These are phyloP conservation scores for Exserohilum turcica DNA, from an alignment of 2,329 filamentous ascomycete genomes.

Conservation along the genomic window DNA sequence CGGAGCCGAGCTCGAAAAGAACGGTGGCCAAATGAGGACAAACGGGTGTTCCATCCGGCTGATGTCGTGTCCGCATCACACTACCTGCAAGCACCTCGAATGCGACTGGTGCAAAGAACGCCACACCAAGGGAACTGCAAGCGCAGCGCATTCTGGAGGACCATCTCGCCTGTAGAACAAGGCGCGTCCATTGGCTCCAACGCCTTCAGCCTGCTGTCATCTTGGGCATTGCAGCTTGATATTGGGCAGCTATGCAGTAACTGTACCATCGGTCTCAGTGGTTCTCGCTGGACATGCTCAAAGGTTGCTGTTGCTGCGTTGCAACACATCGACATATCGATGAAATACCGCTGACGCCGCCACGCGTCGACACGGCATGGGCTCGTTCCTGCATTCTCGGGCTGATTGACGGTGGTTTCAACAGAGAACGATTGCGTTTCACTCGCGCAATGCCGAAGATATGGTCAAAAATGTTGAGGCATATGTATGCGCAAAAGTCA, in stretches of 20 bases:
- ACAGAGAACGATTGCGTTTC: not conserved
- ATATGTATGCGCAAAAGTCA: not conserved
- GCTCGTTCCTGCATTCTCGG: not conserved
- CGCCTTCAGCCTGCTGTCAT: slow-evolving; percentile 22
- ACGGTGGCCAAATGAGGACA: slow-evolving; percentile 3
- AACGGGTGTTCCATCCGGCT: not conserved
- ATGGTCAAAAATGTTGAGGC: not conserved
- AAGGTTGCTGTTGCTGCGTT: not conserved
- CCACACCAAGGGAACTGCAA: slow-evolving; percentile 2
- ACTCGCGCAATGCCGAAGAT: not conserved
- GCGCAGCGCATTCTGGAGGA: slow-evolving; percentile 21
- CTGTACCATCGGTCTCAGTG: slow-evolving; percentile 1
- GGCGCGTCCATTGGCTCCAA: slow-evolving; percentile 32
- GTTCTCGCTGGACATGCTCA: not conserved
- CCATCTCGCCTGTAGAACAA: slow-evolving; percentile 13
- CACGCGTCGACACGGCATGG: not conserved
- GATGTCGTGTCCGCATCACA: not conserved
- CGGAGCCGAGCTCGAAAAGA: not conserved
- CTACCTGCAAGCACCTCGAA: not conserved
- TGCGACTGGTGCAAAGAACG: not conserved
- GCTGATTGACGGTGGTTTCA: too few relatives aligned
- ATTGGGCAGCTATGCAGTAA: slow-evolving; percentile 24
- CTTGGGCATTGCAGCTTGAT: slow-evolving; percentile 19
- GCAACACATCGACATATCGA: not conserved
- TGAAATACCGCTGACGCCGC: not conserved